Conservation (phyloP, 352 stramenopile species). For the Pythium inflatum region DNA sequence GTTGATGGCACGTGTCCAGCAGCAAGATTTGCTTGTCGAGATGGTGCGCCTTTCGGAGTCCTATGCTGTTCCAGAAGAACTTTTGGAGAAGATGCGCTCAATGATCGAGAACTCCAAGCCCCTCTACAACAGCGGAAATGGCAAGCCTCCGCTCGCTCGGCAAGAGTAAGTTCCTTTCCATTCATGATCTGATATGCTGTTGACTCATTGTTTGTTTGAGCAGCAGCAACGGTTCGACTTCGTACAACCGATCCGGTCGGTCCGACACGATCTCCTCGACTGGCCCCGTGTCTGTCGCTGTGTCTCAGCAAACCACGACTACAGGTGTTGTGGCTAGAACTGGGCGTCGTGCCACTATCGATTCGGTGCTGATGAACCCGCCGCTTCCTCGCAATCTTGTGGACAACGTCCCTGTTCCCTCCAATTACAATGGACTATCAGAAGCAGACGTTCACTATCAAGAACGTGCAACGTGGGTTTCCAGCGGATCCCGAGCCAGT, state of each 20-base stretch:
- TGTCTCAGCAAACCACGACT: conserved; percentile 38
- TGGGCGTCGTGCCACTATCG: conserved; percentile 34
- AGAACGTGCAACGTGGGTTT: conserved; percentile 35
- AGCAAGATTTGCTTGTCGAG: conserved; percentile 52
- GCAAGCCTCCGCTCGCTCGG: conserved; percentile 20
- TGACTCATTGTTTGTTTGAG: neutral
- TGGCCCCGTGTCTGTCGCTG: conserved; percentile 63
- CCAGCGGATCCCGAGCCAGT: conserved; percentile 42
- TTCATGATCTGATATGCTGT: too few species aligned
- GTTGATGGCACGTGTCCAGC: conserved; percentile 70
- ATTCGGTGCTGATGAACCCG: conserved; percentile 37
- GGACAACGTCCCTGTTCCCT: conserved; percentile 25
- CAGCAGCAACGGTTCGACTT: conserved; percentile 16
- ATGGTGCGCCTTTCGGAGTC: conserved; percentile 62
- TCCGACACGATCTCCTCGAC: conserved; percentile 70
- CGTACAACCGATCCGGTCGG: conserved; percentile 51
- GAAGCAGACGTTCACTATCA: conserved; percentile 31
- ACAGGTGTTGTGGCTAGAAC: conserved; percentile 20
- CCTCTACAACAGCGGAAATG: conserved; percentile 33
- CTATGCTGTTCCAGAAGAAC: conserved; percentile 49
- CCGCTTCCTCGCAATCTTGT: conserved; percentile 35
- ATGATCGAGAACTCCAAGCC: conserved; percentile 55
- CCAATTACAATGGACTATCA: conserved; percentile 21
- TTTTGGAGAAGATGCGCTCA: conserved; percentile 54
- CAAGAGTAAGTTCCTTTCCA: conserved; percentile 25